Conservation (phyloP, 2,329 filamentous ascomycete species). For the Emericellopsis cladophorae region DNA sequence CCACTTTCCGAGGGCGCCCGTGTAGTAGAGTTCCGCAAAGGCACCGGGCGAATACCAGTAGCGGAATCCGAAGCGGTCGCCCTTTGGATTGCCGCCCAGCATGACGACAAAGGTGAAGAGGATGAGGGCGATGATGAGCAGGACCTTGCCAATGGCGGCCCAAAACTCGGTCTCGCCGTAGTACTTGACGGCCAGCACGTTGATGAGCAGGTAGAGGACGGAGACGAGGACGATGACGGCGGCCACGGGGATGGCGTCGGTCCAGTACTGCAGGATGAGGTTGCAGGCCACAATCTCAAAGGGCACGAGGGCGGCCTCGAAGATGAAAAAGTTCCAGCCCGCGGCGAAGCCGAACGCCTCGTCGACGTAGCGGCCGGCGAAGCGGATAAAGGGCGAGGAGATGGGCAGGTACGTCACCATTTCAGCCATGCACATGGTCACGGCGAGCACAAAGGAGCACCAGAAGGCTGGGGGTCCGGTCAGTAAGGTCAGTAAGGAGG, state of each 20-base stretch:
- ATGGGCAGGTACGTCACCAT: conserved; percentile 70
- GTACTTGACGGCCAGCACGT: conserved; percentile 60
- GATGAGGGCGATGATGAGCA: conserved; percentile 60
- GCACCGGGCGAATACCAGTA: conserved; percentile 57
- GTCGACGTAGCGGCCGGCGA: conserved; percentile 63
- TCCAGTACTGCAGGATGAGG: conserved; percentile 52
- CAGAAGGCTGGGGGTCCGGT: conserved; percentile 30
- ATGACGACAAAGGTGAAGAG: conserved; percentile 72
- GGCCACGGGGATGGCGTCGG: conserved; percentile 42
- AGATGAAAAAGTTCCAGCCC: conserved; percentile 65
- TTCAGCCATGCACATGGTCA: conserved; percentile 54
- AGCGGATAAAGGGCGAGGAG: conserved; percentile 66
- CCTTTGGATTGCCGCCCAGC: conserved; percentile 66
- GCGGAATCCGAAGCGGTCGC: conserved; percentile 59
- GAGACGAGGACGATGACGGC: conserved; percentile 46
- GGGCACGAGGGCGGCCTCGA: conserved; percentile 54
- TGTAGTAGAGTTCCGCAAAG: conserved; percentile 53
- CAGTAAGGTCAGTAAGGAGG: too few relatives aligned
- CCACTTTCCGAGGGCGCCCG: conserved; percentile 56
- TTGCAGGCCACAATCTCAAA: conserved; percentile 57
- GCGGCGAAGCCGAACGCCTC: conserved; percentile 62
- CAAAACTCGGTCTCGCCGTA: conserved; percentile 71
- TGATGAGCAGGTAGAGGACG: conserved; percentile 40
- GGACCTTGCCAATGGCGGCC: conserved; percentile 58
- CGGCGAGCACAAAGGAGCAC: conserved; percentile 47